Evolutionary conservation across 768 basidiomycete genomes (phyloP).

Genomic region (Piloderma croceum): DNA sequence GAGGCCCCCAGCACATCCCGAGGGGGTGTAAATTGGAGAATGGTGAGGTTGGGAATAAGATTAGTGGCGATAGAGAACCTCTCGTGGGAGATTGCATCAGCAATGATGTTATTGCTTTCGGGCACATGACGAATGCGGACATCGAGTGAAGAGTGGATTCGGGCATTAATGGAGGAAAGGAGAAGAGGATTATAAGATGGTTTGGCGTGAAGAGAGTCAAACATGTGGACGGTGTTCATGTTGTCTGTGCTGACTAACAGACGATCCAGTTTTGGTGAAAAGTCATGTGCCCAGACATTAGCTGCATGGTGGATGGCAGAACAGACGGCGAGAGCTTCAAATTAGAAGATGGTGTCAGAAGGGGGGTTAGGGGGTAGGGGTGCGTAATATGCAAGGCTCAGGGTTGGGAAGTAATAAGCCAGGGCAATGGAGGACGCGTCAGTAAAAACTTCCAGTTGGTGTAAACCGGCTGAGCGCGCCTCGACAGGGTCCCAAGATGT

Average conservation of each 20-base stretch:
- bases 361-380: conserved; percentile 30
- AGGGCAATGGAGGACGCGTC: too few species aligned
- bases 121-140: conserved; percentile 20
- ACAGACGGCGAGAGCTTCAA: too few species aligned
- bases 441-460: too few species aligned
- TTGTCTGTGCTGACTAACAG: too few species aligned
- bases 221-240: too few species aligned
- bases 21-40: conserved; percentile 13
- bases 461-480: conserved; percentile 3
- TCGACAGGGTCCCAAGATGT: conserved; percentile 12
- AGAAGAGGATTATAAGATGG: conserved; percentile 20
- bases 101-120: conserved; percentile 14
- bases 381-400: conserved; percentile 14
- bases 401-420: background rate
- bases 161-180: conserved; percentile 4
- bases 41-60: conserved; percentile 4
- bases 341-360: too few species aligned
- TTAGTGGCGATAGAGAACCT: background rate
- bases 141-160: conserved; percentile 9
- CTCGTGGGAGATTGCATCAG: conserved; percentile 14
- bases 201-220: too few species aligned
- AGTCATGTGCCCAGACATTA: too few species aligned
- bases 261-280: too few species aligned
- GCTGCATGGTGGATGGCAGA: too few species aligned
- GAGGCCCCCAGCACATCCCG: conserved; percentile 8